Base-by-base conservation (phyloP, 345 rosid species). In the Corymbia maculata region DNA sequence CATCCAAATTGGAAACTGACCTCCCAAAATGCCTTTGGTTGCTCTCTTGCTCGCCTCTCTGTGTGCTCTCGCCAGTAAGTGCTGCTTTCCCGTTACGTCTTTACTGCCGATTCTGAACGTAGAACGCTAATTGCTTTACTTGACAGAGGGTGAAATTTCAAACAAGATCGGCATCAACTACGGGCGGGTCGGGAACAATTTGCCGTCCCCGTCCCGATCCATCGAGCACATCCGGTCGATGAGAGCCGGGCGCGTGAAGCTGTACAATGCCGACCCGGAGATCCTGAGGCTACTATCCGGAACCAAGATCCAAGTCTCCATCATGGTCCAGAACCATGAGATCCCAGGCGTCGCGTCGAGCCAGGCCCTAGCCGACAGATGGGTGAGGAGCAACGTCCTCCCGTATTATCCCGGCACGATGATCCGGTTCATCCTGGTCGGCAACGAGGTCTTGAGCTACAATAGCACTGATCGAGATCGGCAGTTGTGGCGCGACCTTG, bases 381-480 rank as follows among this genome's bases (percentile, higher is more conserved):
- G 97, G 98, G 90, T 95, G 5, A 86, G 70, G 42, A 90, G 88
- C 26, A 95, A 95, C 85, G 92, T 96, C 88, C 89, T 93, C 49
- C 88, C 92, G 36, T 92, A 89, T 89, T 91, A 94, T 88, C 96
- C 97, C 2, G 32, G 88, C 36, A 96, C 97, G 59, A 92, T 88
- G 92, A 91, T 96, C 70, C 87, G 94, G 13, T 92, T 91, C 90
- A 50, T 94, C 80, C 96, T 95, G 1, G 94, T 94, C 7, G 98
- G 97, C n/a, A 96, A 96, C 51, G 97, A 96, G 86, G 88, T 96
- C 86, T 94, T 96, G 82, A 96, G 98, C 93, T 91, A 89, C 86
- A 90, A 88, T 87, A 89, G 32, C 53, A 86, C 96, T 1, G 92
- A 90, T 2, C 90, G 89, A 42, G 95, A 92, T 90, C 90, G 52